Base-by-base conservation (phyloP, 768 basidiomycete species). In the Psilocybe azurescens region DNA sequence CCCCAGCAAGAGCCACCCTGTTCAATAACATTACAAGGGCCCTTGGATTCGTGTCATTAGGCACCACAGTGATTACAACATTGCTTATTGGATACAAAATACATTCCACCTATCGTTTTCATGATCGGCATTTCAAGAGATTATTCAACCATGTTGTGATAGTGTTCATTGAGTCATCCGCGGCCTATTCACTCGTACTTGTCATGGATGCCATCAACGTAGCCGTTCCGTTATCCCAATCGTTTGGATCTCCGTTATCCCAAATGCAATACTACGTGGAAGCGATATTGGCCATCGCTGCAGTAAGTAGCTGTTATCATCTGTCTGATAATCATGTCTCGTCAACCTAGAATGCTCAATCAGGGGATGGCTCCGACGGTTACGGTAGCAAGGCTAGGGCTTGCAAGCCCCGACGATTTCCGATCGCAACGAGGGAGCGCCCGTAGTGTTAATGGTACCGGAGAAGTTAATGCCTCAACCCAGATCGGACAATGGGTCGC, bases 321-420 rank as follows among this genome's bases (percentile, higher is more conserved):
- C 4, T 5, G 10, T 18, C 48, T 24, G 24, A 24, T 24, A 24
- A 24, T 5, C 33, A 36, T 36, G 33, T 11, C 7, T 36, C 11
- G 6, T 7, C 11, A 30, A 28, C 18, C 30, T 5, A 24, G 14
- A 28, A 11, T 6, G 14, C 7, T n/a, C 14, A 33, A 14, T 3
- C 14, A 58, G 57, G 32, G 48, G 39, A 30, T 51, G 49, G 57
- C 24, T 28, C 50, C 57, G 9, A 51, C 50, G 13, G 16, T 51
- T 38, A 10, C 28, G 10, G 33, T 38, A 20, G 32, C 36, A 11
- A 38, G 47, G 32, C 18, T 58, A 4, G 49, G 36, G 5, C n/a
- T 38, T 28, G 28, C 18, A 29, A 29, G 16, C 20, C 49, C 30
- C 7, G 24, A 0, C 72, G 46, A n/a, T 73, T 36, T 36, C 33